Evolutionary conservation across 768 basidiomycete species (phyloP), one percentile per base, ranked within the genome.

Genomic region (Suillus sp.): DNA sequence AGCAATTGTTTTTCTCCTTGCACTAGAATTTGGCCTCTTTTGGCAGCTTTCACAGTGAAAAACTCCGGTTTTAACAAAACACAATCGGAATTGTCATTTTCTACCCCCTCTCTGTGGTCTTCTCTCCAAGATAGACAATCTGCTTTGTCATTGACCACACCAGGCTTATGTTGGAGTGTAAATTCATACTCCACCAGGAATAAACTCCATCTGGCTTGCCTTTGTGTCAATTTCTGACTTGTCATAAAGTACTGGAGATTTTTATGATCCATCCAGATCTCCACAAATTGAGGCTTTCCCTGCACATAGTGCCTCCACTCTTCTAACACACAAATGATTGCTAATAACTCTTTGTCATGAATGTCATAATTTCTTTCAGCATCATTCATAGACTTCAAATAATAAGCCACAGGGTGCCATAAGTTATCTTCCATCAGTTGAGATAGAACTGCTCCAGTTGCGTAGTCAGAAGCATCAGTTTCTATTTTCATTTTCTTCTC

Each of bases 291-390:
- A 2, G 27, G 6, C 3, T 2, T 2, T 18, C 27, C 48, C 1
- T 60, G 27, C 4, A 60, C 8, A 18, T 60, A 60, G 9, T 61
- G 48, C 8, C 47, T 14, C 45, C 60, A 61, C 1, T 34, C 38
- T 4, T 61, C 45, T 1, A 47, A n/a, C 1, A 11, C n/a, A 2
- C 32, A 0, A n/a, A 63, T 45, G 7, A 63, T 63, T 16, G 54
- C 62, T 8, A 63, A 20, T 0, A 63, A 22, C 16, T 63, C 55
- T 30, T 57, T 73, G 11, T 83, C 77, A 66, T 80, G 72, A 7
- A 75, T 74, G 30, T 77, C 71, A 68, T 83, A 83, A 66, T 81
- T 82, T 20, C 71, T 48, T 60, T 83, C 78, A 0, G 78, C 67
- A 6, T 66, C 56, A 0, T 67, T 50, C 11, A 79, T 56, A 4